These are phyloP conservation scores for Solanum clarkiae DNA, from an alignment of 257 asterid species.

Conservation along the genomic window DNA sequence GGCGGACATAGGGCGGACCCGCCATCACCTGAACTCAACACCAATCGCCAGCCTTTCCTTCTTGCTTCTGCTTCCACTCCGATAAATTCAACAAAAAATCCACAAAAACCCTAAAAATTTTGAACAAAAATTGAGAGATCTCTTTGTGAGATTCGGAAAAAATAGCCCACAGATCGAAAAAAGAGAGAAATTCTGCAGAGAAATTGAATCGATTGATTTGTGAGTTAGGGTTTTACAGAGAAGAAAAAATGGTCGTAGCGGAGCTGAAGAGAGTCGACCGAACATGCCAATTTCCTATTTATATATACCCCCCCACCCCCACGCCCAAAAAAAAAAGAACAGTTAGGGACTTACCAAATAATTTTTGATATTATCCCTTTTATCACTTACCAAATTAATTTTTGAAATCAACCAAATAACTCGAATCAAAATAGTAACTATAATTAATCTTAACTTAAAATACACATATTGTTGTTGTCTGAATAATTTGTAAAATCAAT, in stretches of 20 bases:
- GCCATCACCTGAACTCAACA: conserved; percentile 37
- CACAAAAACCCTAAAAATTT: not conserved
- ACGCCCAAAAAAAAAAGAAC: too few species aligned
- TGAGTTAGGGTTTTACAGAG: conserved; percentile 34
- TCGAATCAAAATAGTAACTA: not conserved
- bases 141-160: not conserved
- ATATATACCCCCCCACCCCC: not conserved
- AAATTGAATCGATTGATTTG: not conserved
- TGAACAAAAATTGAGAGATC: not conserved
- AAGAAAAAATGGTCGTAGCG: not conserved
- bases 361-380: not conserved
- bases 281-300: not conserved
- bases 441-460: not conserved
- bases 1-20: conserved; percentile 59
- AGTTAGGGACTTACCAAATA: not conserved
- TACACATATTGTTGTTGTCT: not conserved
- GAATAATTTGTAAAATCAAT: too few species aligned
- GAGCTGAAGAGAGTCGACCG: not conserved
- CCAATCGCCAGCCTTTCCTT: conserved; percentile 45
- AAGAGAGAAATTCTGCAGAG: not conserved
- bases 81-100: conserved; percentile 8
- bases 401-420: not conserved
- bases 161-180: not conserved
- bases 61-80: not conserved
- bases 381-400: not conserved